These are phyloP conservation scores for Pythium vanterpoolii DNA, from an alignment of 352 stramenopile species.

Conservation along the genomic window DNA sequence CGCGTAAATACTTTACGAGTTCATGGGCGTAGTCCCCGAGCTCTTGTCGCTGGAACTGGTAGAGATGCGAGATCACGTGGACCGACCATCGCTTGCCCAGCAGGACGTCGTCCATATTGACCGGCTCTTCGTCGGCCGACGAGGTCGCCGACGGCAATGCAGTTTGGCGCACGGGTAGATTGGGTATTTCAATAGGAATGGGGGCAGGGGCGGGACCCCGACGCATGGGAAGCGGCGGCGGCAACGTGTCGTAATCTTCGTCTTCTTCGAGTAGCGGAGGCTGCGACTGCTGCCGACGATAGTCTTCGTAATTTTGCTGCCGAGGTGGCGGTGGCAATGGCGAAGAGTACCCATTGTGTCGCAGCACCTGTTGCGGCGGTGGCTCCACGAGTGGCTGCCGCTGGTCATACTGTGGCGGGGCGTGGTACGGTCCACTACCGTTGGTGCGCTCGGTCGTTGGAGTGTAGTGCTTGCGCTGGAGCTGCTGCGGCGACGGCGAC, in stretches of 20 bases:
- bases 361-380: too few relatives aligned
- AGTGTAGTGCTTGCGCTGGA: background rate
- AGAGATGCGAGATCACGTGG: slow-evolving; percentile 32
- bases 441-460: background rate
- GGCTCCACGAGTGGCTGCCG: background rate
- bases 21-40: slow-evolving; percentile 24
- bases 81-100: slow-evolving; percentile 27
- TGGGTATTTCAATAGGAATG: slow-evolving; percentile 6
- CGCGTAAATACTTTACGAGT: slow-evolving; percentile 28
- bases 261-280: background rate
- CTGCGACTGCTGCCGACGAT: background rate
- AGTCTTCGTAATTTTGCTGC: background rate
- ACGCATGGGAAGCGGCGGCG: background rate
- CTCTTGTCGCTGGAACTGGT: slow-evolving; percentile 23
- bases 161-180: slow-evolving; percentile 6
- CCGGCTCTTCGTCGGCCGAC: background rate
- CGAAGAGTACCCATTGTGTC: background rate
- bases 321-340: too few relatives aligned
- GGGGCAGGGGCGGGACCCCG: background rate
- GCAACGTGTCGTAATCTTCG: slow-evolving; percentile 7
- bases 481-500: background rate
- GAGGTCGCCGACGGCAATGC: background rate
- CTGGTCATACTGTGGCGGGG: background rate
- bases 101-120: slow-evolving; percentile 20
- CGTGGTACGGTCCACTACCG: too few relatives aligned